These are phyloP conservation scores for Rhizophlyctis rosea DNA, from an alignment of 192 early-diverging fungal genomes.

Conservation along the genomic window DNA sequence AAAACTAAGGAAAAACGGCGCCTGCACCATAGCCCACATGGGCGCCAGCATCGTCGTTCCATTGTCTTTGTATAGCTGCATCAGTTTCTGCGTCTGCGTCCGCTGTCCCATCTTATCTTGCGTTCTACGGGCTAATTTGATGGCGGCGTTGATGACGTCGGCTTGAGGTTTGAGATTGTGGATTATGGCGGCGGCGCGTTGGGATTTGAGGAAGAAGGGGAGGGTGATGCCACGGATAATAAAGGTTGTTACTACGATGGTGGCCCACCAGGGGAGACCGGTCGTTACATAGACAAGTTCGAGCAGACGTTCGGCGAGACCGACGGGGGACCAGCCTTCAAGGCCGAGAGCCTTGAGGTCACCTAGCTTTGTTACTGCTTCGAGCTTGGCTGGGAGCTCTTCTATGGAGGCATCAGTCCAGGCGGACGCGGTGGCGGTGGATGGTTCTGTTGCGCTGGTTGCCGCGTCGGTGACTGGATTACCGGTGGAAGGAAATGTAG, in stretches of 20 bases:
- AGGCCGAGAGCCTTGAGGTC: constrained; percentile 84
- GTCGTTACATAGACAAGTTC: constrained; percentile 78
- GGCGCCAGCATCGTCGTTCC: constrained; percentile 63
- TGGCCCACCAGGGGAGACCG: constrained; percentile 91
- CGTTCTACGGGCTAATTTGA: constrained; percentile 50
- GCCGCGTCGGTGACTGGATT: too few relatives aligned
- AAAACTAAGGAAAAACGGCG: constrained; percentile 79
- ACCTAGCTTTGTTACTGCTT: constrained; percentile 72
- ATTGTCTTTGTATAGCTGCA: constrained; percentile 57
- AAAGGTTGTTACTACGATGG: constrained; percentile 73
- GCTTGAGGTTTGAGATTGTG: constrained; percentile 71
- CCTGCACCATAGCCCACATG: constrained; percentile 54
- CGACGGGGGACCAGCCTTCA: constrained; percentile 67
- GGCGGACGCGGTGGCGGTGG: too few relatives aligned
- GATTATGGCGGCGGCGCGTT: constrained; percentile 66
- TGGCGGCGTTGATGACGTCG: constrained; percentile 61
- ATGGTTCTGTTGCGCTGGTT: too few relatives aligned
- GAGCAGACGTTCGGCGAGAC: constrained; percentile 62
- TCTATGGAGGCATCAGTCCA: too few relatives aligned
- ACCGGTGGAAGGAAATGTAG: too few relatives aligned
- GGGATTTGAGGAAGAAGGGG: constrained; percentile 72
- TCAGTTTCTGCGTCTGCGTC: constrained; percentile 54
- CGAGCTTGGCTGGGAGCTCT: constrained; percentile 50
- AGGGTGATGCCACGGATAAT: constrained; percentile 64
- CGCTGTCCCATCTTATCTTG: constrained; percentile 57